Base-by-base conservation (phyloP, 805 yeast species). In the Groenewaldozyma salmanticensis region DNA sequence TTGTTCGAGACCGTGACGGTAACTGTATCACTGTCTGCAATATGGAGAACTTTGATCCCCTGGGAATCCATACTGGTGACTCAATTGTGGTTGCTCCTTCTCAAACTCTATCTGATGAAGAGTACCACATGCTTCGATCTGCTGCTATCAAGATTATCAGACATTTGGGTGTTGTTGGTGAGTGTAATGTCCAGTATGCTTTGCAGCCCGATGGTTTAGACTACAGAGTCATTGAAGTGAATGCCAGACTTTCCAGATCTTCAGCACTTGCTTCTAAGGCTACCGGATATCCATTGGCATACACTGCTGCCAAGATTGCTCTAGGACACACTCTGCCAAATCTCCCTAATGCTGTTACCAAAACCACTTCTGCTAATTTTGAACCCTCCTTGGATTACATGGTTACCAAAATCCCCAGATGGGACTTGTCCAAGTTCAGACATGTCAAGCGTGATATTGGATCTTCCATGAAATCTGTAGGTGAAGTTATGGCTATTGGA, bases 401-500 rank as follows among this genome's bases (percentile, higher is more conserved):
- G 70, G 98, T 90, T 44, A 86, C 94, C 54, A 90, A 90, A 74
- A 87, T 90, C 59, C 98, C 98, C 54, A 79, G 96, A 68, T 90
- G 98, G 98, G 98, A 90, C 71, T 71, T 90, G 63, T 65, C 92
- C 52, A 90, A 90, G 72, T 92, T 90, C 71, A 94, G 83, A 62
- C 94, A 86, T 58, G 98, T 90, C 49, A 83, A 85, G 62, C 77
- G 95, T 64, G 86, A 81, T 48, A 82, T 90, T 59, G 95, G 96
- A 37, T 84, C 95, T 6, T 79, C 96, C 34, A 90, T 90, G 98
- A 90, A 90, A 66, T 88, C 96, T 45, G 98, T 90, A 42, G 98
- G 98, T 64, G 98, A 90, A 67, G 98, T 90, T 45, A 90, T 90
- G 98, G 94, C 96, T 35, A 92, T 90, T 59, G 98, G 98, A 59